Evolutionary conservation across 768 basidiomycete genomes (phyloP), one percentile per base, ranked within the genome.

Genomic region (Flagelloscypha sp.): DNA sequence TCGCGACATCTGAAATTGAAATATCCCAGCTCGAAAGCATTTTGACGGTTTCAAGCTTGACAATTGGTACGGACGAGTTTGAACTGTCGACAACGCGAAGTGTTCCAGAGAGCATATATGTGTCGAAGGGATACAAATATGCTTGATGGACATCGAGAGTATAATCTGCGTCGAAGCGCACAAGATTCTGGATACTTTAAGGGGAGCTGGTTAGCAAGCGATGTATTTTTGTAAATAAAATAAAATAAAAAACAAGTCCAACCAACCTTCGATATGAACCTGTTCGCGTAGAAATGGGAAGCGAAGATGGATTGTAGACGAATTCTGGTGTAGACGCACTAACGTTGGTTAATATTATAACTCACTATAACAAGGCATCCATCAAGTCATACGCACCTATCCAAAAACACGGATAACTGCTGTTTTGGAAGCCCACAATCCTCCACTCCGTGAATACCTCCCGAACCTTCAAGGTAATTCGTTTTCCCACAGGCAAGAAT

Each of bases 81-180:
- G 43, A 57, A 24, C 55, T 43, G 2, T 56, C 52, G 16, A 58
- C 44, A 3, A 62, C 66, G 2, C 66, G 62, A n/a, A 76, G 37
- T 21, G 68, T 71, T 48, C 58, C 72, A 8, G 68, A 57, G 15
- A 76, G 59, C 20, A 56, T 38, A 46, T 77, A 77, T 0, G 59
- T 65, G 48, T 77, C 75, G 49, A 76, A 77, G 1, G 75, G 75
- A 45, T 76, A 77, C 7, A 73, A 47, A 7, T 60, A 66, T 9
- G 69, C 68, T 49, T 68, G 53, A 39, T 72, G 70, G 8, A 73
- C 71, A 40, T 77, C 72, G 17, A 76, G 61, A 23, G 66, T 64
- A 47, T 76, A 68, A 42, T 71, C 68, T 35, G 66, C 72, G 45
- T 74, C 69, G 43, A 77, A 77, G 45, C 72, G 72, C 21, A 68